Base-by-base conservation (phyloP, 202 grass and related monocot species). In the Digitaria exilis region DNA sequence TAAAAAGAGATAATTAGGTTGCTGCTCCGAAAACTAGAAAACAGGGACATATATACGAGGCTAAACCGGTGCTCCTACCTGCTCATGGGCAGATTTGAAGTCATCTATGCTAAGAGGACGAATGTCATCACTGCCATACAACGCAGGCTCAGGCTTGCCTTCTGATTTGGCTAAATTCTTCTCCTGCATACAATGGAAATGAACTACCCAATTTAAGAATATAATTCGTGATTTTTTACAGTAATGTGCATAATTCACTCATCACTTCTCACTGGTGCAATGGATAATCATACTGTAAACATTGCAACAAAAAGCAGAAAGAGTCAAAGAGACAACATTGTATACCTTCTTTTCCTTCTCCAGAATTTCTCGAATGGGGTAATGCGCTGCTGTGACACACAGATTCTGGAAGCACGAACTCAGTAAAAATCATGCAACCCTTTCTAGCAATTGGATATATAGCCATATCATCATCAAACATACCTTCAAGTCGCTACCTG, bases 291-390 rank as follows among this genome's bases (percentile, higher is more conserved):
- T 68, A 42, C 34, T 43, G 21, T 55, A 65, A 37, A 26, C 1
- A 50, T 8, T 72, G 24, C 9, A 79, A 26, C 10, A 58, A 58
- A 66, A 60, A 16, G 46, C 21, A 70, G 34, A 28, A 60, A n/a
- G n/a, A n/a, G n/a, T n/a, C n/a, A n/a, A 81, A 70, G 6, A 79
- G 29, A 19, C 29, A 59, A 42, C 60, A 81, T 31, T 48, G 76
- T 68, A 35, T 76, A 99, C 96, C 93, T 96, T 99, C 75, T 99
- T 99, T 92, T 99, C 96, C 81, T 99, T 99, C 75, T 99, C 93
- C 44, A 99, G 80, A 87, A 99, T 91, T 90, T 96, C 93, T 84
- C 96, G 83, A 77, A 99, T 99, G 34, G 96, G 93, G 28, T 92
- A 96, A 89, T 99, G 93, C 8, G 96, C 96, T 45, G 96, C 96